A percentile compares a stretch with the other conserved stretches of the same genome.
phyloP scores from a whole-genome alignment of 306 rosid species.

The Sesbania bispinosa region DNA sequence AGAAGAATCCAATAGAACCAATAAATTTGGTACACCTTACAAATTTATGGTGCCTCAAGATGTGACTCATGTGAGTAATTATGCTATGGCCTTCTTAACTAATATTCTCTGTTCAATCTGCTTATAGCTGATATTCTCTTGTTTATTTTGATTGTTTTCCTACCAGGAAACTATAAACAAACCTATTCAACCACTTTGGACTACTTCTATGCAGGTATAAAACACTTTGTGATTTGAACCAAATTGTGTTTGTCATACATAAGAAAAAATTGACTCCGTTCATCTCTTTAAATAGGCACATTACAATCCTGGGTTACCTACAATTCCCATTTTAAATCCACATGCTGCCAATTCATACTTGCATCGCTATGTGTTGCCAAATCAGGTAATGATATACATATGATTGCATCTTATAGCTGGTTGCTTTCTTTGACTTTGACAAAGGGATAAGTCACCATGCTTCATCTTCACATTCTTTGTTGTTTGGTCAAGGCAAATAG shows the following conservation, averaged over 20 bases:
- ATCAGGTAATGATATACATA: conserved; percentile 35
- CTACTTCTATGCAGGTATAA: conserved; percentile 35
- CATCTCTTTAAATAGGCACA: conserved; percentile 28
- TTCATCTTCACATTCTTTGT: conserved; percentile 20
- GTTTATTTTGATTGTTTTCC: not conserved
- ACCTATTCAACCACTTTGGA: conserved; percentile 20
- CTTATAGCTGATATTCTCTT: not conserved
- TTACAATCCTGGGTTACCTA: conserved; percentile 12
- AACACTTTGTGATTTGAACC: not conserved
- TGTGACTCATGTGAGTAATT: conserved; percentile 40
- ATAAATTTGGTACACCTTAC: conserved; percentile 17
- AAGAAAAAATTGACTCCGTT: not conserved
- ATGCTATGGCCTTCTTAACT: conserved; percentile 18
- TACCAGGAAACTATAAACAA: conserved; percentile 25
- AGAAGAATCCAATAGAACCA: conserved; percentile 31
- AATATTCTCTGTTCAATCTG: conserved; percentile 6
- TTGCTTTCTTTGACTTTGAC: conserved; percentile 17
- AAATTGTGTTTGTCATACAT: not conserved
- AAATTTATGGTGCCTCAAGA: conserved; percentile 29
- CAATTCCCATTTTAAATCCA: conserved; percentile 17
- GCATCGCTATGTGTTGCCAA: conserved; percentile 22
- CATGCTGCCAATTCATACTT: conserved; percentile 26
- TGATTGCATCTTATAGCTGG: not conserved
- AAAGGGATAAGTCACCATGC: conserved; percentile 4
- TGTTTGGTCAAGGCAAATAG: conserved; percentile 20